Conservation (phyloP, 2,329 filamentous ascomycete genomes). For the Microsporum ferrugineum region DNA sequence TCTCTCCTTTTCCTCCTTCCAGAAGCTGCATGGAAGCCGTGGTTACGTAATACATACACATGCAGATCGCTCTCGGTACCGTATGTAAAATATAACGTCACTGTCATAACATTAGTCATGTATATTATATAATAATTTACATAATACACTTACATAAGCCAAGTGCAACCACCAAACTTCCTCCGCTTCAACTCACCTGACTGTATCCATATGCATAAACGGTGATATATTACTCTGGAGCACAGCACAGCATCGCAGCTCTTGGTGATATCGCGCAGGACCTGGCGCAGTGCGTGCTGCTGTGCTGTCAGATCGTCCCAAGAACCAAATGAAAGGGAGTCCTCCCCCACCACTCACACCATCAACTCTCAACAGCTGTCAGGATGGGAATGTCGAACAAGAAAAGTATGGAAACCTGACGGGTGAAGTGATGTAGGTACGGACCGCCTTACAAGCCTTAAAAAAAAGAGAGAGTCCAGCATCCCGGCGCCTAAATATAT, state of each 20-base stretch:
- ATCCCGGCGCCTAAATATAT: background rate
- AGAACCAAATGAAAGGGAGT: background rate
- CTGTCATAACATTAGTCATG: background rate
- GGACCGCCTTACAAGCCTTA: slow-evolving; percentile 1
- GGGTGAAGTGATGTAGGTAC: background rate
- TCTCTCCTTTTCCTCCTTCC: background rate
- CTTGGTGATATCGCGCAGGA: background rate
- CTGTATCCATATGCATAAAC: background rate
- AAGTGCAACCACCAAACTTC: background rate
- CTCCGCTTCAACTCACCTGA: background rate
- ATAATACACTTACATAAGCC: background rate
- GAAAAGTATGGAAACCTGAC: background rate
- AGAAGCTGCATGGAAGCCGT: background rate
- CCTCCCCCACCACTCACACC: background rate
- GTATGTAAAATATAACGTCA: background rate
- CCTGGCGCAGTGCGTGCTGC: slow-evolving; percentile 1
- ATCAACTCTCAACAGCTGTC: background rate
- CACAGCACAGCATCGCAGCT: background rate
- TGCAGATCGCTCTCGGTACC: background rate
- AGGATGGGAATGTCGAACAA: background rate
- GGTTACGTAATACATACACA: background rate
- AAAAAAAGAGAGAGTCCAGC: background rate
- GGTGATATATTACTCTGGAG: background rate
- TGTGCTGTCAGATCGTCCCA: slow-evolving; percentile 3
- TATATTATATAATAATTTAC: background rate